Evolutionary conservation across 2,329 filamentous ascomycete genomes (phyloP).

Genomic region (Penicillium sp.): DNA sequence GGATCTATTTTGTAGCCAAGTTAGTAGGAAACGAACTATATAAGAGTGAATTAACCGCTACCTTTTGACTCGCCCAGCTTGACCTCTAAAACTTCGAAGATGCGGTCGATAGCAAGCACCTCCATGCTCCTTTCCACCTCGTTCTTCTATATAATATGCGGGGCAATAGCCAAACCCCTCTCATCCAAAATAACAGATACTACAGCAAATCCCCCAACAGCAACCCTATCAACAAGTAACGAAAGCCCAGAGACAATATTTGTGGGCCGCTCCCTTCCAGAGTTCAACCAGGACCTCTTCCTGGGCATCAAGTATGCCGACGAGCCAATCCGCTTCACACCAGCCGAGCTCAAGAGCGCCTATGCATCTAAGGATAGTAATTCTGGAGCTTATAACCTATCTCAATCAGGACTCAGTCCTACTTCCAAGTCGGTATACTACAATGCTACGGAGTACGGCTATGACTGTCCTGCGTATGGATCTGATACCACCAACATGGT

Average conservation of each 20-base stretch:
- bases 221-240: conserved; percentile 10
- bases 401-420: neutral
- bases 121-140: neutral
- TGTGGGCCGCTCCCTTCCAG: conserved; percentile 27
- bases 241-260: conserved; percentile 22
- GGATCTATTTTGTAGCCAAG: neutral
- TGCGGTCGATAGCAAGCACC: neutral
- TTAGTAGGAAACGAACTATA: neutral
- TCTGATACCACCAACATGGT: conserved; percentile 29
- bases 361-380: conserved; percentile 27
- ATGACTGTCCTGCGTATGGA: conserved; percentile 35
- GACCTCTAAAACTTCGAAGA: neutral
- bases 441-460: conserved; percentile 33
- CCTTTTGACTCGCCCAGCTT: neutral
- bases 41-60: neutral
- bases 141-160: neutral
- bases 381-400: conserved; percentile 12
- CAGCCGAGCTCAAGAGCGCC: conserved; percentile 21
- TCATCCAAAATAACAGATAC: conserved; percentile 5
- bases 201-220: conserved; percentile 23
- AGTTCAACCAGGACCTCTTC: conserved; percentile 32
- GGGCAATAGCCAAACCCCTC: neutral
- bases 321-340: conserved; percentile 30
- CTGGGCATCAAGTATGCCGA: conserved; percentile 34
- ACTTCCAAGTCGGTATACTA: conserved; percentile 17